Conservation (phyloP, 306 rosid genomes). For the Pyrus bretschneideri region DNA sequence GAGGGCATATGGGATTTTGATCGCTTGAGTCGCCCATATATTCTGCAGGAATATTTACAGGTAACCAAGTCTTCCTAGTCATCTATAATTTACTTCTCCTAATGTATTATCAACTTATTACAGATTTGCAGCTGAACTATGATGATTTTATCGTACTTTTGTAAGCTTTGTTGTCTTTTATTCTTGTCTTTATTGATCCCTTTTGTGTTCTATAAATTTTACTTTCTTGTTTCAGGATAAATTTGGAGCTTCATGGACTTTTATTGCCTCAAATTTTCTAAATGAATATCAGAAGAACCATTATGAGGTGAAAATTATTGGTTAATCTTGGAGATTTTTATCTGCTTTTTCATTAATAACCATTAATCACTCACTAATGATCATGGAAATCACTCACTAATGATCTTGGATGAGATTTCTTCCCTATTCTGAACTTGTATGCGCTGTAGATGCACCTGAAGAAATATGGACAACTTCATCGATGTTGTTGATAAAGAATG, state of each 20-base stretch:
- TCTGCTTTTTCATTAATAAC: background rate
- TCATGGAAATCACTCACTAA: background rate
- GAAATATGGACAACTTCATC: background rate
- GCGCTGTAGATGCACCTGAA: background rate
- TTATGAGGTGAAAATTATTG: slow-evolving; percentile 55
- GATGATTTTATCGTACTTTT: background rate
- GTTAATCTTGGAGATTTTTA: background rate
- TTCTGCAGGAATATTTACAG: slow-evolving; percentile 64
- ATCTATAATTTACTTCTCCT: slow-evolving; percentile 7
- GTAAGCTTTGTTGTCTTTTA: background rate
- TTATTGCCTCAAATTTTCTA: slow-evolving; percentile 66
- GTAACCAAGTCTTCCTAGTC: slow-evolving; percentile 29
- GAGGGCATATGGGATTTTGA: slow-evolving; percentile 97
- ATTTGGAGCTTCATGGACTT: slow-evolving; percentile 76
- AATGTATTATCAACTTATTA: background rate
- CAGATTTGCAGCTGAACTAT: background rate
- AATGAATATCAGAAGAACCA: slow-evolving; percentile 52
- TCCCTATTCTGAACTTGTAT: background rate
- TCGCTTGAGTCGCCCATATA: slow-evolving; percentile 79
- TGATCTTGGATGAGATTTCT: slow-evolving; percentile 10
- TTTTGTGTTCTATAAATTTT: background rate
- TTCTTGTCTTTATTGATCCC: slow-evolving; percentile 3
- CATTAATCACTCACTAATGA: too few relatives aligned
- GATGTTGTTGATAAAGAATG: background rate
- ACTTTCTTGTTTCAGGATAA: slow-evolving; percentile 54